Conservation (phyloP, 2,329 filamentous ascomycete genomes). For the Keithomyces neogunnii region DNA sequence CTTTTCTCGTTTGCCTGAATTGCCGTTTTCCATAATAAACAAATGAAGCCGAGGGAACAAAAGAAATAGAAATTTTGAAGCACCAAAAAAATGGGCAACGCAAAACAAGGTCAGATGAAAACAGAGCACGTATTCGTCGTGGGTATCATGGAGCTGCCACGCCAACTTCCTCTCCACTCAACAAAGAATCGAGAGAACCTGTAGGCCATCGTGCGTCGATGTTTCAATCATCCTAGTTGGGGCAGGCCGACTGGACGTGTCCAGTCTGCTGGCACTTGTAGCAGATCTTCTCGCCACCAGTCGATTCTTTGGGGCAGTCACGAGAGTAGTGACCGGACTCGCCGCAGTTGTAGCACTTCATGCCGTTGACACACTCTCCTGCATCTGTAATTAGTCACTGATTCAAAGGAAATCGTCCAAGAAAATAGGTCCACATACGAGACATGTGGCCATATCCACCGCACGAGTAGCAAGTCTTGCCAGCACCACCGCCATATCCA, state of each 20-base stretch:
- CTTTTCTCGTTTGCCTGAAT: conserved; percentile 1
- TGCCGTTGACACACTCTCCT: conserved; percentile 93
- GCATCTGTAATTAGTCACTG: conserved; percentile 13
- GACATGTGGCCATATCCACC: conserved; percentile 96
- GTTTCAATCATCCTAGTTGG: conserved; percentile 42
- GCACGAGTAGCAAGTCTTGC: conserved; percentile 96
- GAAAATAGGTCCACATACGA: conserved; percentile 41
- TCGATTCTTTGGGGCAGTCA: conserved; percentile 90
- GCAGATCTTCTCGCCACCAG: conserved; percentile 87
- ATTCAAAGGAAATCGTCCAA: no score
- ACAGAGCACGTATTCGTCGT: conserved; percentile 22
- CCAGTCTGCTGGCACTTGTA: conserved; percentile 86
- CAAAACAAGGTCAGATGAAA: conserved; percentile 12
- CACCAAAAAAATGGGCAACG: conserved; percentile 15
- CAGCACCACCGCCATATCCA: conserved; percentile 40
- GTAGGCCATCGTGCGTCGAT: conserved; percentile 11
- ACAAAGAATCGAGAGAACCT: conserved; percentile 14
- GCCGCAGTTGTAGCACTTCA: conserved; percentile 99
- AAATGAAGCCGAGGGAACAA: conserved; percentile 2
- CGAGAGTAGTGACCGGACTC: conserved; percentile 92
- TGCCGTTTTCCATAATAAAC: conserved; percentile 1
- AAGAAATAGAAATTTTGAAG: conserved; percentile 6
- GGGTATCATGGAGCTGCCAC: conserved; percentile 35
- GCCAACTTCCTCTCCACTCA: conserved; percentile 22
- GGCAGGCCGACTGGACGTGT: conserved; percentile 91